These are phyloP conservation scores for Didymella sp. DNA, from an alignment of 2,329 filamentous ascomycete genomes.

Conservation along the genomic window DNA sequence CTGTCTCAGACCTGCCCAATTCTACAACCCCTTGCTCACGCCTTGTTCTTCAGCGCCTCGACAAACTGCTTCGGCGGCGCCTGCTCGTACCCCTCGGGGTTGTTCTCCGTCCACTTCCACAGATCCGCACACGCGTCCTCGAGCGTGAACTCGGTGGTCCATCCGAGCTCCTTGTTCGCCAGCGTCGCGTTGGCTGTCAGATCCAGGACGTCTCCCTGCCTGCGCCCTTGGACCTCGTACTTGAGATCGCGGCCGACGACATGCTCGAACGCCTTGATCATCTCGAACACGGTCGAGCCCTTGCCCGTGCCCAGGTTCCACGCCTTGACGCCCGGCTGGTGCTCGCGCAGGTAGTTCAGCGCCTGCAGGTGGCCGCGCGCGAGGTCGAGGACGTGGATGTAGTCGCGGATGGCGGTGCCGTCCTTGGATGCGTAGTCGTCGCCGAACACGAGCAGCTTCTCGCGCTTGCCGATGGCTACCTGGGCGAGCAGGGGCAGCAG, in stretches of 20 bases:
- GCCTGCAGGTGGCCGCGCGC: conserved; percentile 86
- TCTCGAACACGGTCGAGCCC: conserved; percentile 95
- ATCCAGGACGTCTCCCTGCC: conserved; percentile 90
- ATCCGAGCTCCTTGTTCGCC: conserved; percentile 86
- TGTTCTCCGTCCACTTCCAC: conserved; percentile 97
- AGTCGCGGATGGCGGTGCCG: conserved; percentile 94
- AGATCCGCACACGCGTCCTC: conserved; percentile 93
- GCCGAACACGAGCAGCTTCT: conserved; percentile 93
- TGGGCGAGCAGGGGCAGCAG: conserved; percentile 91
- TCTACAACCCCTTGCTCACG: conserved; percentile 2
- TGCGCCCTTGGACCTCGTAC: conserved; percentile 83
- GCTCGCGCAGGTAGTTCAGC: conserved; percentile 83
- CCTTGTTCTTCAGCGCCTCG: conserved; percentile 56
- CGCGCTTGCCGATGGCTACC: conserved; percentile 92
- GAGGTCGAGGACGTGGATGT: conserved; percentile 95
- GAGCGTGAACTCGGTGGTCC: conserved; percentile 89
- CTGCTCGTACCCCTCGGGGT: conserved; percentile 93
- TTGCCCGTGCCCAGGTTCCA: conserved; percentile 97
- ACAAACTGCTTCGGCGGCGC: conserved; percentile 84
- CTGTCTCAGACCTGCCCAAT: neutral
- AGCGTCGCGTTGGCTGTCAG: conserved; percentile 89
- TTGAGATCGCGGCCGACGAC: conserved; percentile 85
- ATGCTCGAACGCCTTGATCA: conserved; percentile 90
- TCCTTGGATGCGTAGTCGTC: conserved; percentile 91
- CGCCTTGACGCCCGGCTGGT: conserved; percentile 87